Evolutionary conservation across 2,329 filamentous ascomycete genomes (phyloP), one percentile per base, ranked within the genome.

Genomic region (Elsinoe necatrix): DNA sequence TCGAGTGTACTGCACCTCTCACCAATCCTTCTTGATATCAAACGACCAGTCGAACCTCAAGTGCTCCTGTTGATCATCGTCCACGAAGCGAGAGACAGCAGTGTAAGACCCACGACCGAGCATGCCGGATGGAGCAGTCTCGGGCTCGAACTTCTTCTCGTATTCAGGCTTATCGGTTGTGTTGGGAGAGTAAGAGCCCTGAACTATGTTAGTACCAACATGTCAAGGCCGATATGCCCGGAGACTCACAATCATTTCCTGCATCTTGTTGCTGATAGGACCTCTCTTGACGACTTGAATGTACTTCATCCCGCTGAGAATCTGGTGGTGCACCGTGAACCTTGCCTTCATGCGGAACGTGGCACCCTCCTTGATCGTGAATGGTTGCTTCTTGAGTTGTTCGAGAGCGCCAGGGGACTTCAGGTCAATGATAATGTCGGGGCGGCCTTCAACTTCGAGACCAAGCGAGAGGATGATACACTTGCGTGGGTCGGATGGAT

Each of bases 11-110:
- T n/a, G 25, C 5, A 20, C 45, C 5, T 18, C 23, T 54, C 50
- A 88, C 93, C 93, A 97, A 71, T 95, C 89, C 81, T 97, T 98
- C 75, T 86, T 81, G 71, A 98, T 95, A 69, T 96, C 87, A 68
- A 98, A 97, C 60, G 85, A 84, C 93, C 93, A 98, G 67, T 95
- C 87, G 72, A 98, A 98, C 70, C 86, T 80, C 61, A 98, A 79
- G 73, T 98, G 91, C 62, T 81, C 85, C 73, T 89, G 84, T 72
- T 93, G 86, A 75, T 98, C 93, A 67, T 98, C 93, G 70, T 98
- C 93, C 61, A 95, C 81, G 71, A 98, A 98, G 73, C 83, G 89
- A 63, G 90, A 95, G 60, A 84, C 74, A 61, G 91, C 91, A 60
- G 87, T 86, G 80, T 98, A 98, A 74, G 90, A 84, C 62, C 90